Evolutionary conservation across 306 rosid species (phyloP).

Genomic region (Cicer judaicum): DNA sequence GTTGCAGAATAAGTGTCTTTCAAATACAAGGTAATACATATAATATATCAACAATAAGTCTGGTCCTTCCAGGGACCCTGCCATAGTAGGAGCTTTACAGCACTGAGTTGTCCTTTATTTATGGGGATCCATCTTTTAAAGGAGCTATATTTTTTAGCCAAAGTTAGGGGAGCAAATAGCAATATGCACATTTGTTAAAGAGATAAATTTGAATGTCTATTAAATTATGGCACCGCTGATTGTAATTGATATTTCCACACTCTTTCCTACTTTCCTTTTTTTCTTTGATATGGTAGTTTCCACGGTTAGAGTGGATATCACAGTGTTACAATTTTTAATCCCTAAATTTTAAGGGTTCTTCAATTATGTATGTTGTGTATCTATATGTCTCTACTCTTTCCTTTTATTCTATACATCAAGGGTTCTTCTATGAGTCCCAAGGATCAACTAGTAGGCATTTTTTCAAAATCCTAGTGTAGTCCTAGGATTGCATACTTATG

Average conservation of each 20-base stretch:
- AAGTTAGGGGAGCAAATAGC: constrained; percentile 23
- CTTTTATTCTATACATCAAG: not conserved
- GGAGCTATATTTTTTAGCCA: constrained; percentile 1
- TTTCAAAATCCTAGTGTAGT: not conserved
- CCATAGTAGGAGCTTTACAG: not conserved
- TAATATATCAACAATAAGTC: not conserved
- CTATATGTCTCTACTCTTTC: too few species aligned
- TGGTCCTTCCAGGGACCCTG: not conserved
- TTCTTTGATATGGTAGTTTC: constrained; percentile 3
- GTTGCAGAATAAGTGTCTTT: not conserved
- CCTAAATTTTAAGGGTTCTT: not conserved
- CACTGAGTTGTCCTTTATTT: constrained; percentile 1
- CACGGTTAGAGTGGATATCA: constrained; percentile 2
- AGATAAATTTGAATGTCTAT: constrained; percentile 1
- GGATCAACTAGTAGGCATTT: not conserved
- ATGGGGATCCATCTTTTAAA: constrained; percentile 31
- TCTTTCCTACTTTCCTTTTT: not conserved
- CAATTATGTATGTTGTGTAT: not conserved
- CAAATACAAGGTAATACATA: constrained; percentile 1
- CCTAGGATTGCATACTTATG: constrained; percentile 8
- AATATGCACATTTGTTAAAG: constrained; percentile 28
- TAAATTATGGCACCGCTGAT: not conserved
- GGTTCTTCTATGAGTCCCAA: not conserved
- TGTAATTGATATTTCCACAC: not conserved
- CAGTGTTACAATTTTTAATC: not conserved